A percentile compares a stretch with the other conserved stretches of the same genome.
These are phyloP conservation scores for Suhomyces taliae DNA, from an alignment of 1,139 yeast species.

Conservation along the genomic window DNA sequence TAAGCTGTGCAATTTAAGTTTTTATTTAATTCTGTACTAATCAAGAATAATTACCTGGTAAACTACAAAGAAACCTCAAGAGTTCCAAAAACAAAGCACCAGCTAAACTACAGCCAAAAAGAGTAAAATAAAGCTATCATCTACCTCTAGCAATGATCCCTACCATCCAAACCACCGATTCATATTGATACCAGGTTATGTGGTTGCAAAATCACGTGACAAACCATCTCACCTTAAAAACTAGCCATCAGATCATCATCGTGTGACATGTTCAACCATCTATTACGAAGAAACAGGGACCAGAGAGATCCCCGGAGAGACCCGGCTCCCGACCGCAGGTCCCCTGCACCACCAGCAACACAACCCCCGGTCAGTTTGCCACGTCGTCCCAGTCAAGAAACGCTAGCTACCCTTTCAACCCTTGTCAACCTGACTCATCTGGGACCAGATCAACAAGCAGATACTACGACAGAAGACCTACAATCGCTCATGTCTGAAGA, in stretches of 20 bases:
- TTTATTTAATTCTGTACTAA: too few species aligned
- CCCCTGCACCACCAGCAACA: not conserved
- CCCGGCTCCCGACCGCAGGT: not conserved
- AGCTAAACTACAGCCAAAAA: too few species aligned
- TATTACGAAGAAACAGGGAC: conserved; percentile 4
- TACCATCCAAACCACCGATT: not conserved
- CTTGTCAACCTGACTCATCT: conserved; percentile 11
- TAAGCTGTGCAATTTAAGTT: too few species aligned
- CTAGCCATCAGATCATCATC: not conserved
- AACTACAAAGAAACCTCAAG: too few species aligned
- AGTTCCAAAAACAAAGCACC: too few species aligned
- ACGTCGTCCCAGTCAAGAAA: conserved; percentile 13
- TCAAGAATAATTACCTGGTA: too few species aligned
- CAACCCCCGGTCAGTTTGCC: not conserved
- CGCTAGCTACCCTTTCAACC: conserved; percentile 16
- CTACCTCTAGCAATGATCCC: not conserved
- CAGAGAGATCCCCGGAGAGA: not conserved
- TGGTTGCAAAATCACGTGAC: not conserved
- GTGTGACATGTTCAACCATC: conserved; percentile 4
- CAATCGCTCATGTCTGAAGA: conserved; percentile 26
- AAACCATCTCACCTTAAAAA: not conserved
- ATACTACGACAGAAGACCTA: conserved; percentile 6
- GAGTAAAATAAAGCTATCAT: too few species aligned
- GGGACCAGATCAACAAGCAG: not conserved
- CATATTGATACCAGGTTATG: not conserved